phyloP scores from a whole-genome alignment of 208 protist species.

The Angomonas deanei region DNA sequence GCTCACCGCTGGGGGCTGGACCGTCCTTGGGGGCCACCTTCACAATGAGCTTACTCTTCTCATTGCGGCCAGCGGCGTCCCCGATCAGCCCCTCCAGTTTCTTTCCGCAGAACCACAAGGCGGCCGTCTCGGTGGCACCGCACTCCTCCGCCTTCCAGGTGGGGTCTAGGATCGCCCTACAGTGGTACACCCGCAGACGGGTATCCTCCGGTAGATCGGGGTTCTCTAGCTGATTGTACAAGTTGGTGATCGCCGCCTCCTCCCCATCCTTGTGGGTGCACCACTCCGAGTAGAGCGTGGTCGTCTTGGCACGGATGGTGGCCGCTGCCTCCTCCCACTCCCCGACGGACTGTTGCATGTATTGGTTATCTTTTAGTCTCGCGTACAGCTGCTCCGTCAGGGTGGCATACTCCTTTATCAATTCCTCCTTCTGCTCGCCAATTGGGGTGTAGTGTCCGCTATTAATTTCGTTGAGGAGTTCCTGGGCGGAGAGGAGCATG shows the following conservation, averaged over 20 bases:
- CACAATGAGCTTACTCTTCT: constrained; percentile 68
- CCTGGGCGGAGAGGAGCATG: constrained; percentile 59
- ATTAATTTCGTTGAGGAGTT: constrained; percentile 30
- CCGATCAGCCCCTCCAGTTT: constrained; percentile 41
- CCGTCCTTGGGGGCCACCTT: constrained; percentile 55
- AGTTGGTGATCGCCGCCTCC: constrained; percentile 28
- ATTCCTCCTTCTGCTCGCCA: neutral
- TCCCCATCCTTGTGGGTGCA: constrained; percentile 28
- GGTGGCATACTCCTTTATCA: neutral
- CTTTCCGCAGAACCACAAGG: constrained; percentile 78
- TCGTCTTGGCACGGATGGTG: constrained; percentile 33
- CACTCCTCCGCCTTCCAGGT: constrained; percentile 54
- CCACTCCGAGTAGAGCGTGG: constrained; percentile 34
- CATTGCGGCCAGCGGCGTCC: constrained; percentile 54
- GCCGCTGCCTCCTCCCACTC: constrained; percentile 35
- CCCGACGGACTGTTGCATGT: neutral
- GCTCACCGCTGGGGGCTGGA: constrained; percentile 57
- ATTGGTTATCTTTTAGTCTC: constrained; percentile 38
- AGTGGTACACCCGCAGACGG: constrained; percentile 79
- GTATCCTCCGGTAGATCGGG: constrained; percentile 66
- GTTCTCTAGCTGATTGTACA: constrained; percentile 55
- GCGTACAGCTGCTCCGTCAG: constrained; percentile 14
- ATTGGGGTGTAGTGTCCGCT: neutral
- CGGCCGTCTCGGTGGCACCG: constrained; percentile 24
- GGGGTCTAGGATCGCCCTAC: constrained; percentile 63